Conservation (phyloP, 331 rosid genomes). For the Rhamnella rubrinervis region DNA sequence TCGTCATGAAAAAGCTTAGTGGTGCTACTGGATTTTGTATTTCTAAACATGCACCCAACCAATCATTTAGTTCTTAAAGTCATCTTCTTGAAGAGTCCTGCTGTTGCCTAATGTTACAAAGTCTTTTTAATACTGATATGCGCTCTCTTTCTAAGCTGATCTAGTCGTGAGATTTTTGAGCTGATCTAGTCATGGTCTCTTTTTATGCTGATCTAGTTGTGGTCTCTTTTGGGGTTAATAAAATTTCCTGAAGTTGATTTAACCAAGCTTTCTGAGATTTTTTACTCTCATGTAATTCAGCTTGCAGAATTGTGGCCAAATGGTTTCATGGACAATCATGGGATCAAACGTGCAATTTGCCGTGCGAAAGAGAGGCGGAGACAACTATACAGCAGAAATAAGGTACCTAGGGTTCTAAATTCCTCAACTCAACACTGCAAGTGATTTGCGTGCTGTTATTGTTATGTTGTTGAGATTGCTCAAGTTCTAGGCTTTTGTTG, state of each 20-base stretch:
- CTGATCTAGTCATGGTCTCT: background rate
- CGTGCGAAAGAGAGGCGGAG: conserved; percentile 90
- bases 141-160: too few species aligned
- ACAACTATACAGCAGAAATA: conserved; percentile 52
- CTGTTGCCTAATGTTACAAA: background rate
- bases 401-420: conserved; percentile 41
- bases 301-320: conserved; percentile 91
- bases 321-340: conserved; percentile 97
- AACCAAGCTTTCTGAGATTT: background rate
- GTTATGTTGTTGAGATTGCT: background rate
- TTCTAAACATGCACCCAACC: background rate
- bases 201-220: background rate
- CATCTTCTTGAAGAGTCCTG: background rate
- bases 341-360: conserved; percentile 91
- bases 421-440: background rate
- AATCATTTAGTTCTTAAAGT: background rate
- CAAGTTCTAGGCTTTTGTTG: background rate
- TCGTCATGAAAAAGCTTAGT: background rate
- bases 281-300: conserved; percentile 40
- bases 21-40: background rate
- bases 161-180: background rate
- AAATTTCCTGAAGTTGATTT: background rate
- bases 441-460: background rate
- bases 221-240: background rate
- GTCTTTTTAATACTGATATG: too few species aligned